These are phyloP conservation scores for Starmerella tilneyi DNA, from an alignment of 805 yeast genomes.

Conservation along the genomic window DNA sequence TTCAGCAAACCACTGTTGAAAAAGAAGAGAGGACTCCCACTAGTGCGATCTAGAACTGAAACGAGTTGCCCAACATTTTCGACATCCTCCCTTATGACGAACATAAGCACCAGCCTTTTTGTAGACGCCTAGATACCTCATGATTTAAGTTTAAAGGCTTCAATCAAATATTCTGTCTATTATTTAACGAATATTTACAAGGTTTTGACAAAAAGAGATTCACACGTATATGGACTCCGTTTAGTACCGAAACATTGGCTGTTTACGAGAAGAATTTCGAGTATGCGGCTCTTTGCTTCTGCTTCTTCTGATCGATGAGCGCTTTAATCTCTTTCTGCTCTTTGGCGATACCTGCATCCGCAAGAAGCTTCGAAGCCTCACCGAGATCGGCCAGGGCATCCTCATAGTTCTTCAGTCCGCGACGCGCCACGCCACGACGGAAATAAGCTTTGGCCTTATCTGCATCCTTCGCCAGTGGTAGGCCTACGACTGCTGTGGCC, in stretches of 20 bases:
- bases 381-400: constrained; percentile 57
- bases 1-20: too few species aligned
- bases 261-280: constrained; percentile 32
- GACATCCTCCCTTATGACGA: too few species aligned
- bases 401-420: constrained; percentile 54
- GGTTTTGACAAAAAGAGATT: too few species aligned
- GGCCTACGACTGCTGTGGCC: constrained; percentile 56
- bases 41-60: too few species aligned
- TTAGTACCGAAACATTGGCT: too few species aligned
- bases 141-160: too few species aligned
- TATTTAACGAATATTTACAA: too few species aligned
- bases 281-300: constrained; percentile 36
- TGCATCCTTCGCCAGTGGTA: constrained; percentile 46
- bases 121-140: too few species aligned
- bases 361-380: constrained; percentile 56
- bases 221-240: not conserved
- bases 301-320: constrained; percentile 43
- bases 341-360: constrained; percentile 59
- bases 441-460: constrained; percentile 76
- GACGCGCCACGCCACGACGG: constrained; percentile 72
- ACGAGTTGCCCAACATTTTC: too few species aligned
- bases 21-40: too few species aligned
- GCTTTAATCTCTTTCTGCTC: constrained; percentile 53
- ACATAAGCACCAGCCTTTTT: too few species aligned
- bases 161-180: too few species aligned